A percentile compares a stretch with the other conserved stretches of the same genome.
Conservation (phyloP, 257 asterid genomes). For the Solanum microdontum region DNA sequence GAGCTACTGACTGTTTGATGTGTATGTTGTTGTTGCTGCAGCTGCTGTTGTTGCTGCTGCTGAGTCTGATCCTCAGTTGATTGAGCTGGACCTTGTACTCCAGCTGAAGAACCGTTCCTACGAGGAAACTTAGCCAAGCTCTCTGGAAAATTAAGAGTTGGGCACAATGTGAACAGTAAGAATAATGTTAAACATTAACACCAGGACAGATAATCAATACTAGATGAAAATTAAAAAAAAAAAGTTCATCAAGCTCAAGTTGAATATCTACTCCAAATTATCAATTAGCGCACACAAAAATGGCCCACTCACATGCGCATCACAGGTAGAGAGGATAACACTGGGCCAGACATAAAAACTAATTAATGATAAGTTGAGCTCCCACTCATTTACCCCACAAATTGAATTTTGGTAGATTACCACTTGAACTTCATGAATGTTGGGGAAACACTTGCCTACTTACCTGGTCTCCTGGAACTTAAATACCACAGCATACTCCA, state of each 20-base stretch:
- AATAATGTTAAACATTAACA: not conserved
- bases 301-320: not conserved
- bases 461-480: not conserved
- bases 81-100: slow-evolving; percentile 52
- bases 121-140: slow-evolving; percentile 92
- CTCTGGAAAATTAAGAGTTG: slow-evolving; percentile 32
- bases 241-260: not conserved
- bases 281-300: not conserved
- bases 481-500: not conserved
- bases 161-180: not conserved
- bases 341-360: not conserved
- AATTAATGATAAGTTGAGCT: not conserved
- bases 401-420: not conserved
- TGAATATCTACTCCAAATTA: not conserved
- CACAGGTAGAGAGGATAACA: not conserved
- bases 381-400: not conserved
- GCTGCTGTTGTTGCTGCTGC: not conserved
- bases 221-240: not conserved
- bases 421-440: not conserved
- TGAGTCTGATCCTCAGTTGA: slow-evolving; percentile 39
- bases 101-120: slow-evolving; percentile 42
- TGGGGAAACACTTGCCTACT: not conserved
- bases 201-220: not conserved
- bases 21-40: slow-evolving; percentile 23
- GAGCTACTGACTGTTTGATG: slow-evolving; percentile 41